phyloP scores from a whole-genome alignment of 495 filamentous ascomycete genomes.

The Pseudomonodictys pantanalensis region DNA sequence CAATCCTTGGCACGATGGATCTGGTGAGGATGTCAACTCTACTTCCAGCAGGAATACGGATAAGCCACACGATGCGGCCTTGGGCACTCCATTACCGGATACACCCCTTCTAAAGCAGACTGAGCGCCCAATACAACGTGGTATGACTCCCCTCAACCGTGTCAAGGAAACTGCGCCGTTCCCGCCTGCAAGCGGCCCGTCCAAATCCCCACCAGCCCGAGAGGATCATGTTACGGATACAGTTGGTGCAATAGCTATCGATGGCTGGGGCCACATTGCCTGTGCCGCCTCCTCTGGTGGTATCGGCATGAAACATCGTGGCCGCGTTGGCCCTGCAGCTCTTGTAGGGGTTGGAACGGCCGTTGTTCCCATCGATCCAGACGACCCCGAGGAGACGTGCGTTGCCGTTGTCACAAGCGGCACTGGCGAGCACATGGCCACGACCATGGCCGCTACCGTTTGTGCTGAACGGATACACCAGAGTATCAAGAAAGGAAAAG shows the following conservation, averaged over 20 bases:
- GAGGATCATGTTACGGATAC: slow-evolving; percentile 77
- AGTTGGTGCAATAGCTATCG: slow-evolving; percentile 90
- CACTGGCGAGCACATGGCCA: slow-evolving; percentile 96
- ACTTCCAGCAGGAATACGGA: slow-evolving; percentile 15
- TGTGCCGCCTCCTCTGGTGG: slow-evolving; percentile 98
- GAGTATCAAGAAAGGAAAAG: slow-evolving; percentile 54
- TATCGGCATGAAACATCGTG: slow-evolving; percentile 95
- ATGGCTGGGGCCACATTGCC: slow-evolving; percentile 79
- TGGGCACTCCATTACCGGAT: background rate
- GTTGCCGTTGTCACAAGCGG: slow-evolving; percentile 85
- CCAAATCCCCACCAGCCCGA: background rate
- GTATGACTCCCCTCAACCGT: slow-evolving; percentile 17
- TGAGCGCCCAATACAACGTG: slow-evolving; percentile 7
- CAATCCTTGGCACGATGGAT: slow-evolving; percentile 36
- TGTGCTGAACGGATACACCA: slow-evolving; percentile 76
- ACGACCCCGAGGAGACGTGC: slow-evolving; percentile 57
- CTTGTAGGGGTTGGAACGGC: slow-evolving; percentile 86
- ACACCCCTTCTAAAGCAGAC: slow-evolving; percentile 19
- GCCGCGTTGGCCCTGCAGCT: slow-evolving; percentile 86
- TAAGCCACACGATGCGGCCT: background rate
- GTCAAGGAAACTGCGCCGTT: slow-evolving; percentile 9
- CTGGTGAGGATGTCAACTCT: slow-evolving; percentile 31
- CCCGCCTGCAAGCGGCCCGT: slow-evolving; percentile 4
- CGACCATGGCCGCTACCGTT: slow-evolving; percentile 75
- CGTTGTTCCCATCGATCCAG: slow-evolving; percentile 67